phyloP scores from a whole-genome alignment of 805 yeast genomes.

The Millerozyma miso region DNA sequence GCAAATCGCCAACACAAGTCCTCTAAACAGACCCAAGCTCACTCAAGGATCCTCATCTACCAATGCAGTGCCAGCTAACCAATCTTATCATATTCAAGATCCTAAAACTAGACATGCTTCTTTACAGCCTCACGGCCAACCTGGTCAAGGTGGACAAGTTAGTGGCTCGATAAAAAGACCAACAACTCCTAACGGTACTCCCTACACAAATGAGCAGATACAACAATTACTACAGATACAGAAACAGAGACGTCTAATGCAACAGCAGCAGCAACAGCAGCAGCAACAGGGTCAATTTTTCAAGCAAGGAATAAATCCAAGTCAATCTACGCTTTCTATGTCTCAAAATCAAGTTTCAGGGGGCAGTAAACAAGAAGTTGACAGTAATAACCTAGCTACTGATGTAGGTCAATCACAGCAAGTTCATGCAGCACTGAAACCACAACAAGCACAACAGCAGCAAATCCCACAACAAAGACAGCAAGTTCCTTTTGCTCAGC shows the following conservation, averaged over 20 bases:
- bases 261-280: slow-evolving; percentile 39
- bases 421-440: not conserved
- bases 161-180: slow-evolving; percentile 25
- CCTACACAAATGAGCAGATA: slow-evolving; percentile 57
- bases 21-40: not conserved
- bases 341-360: slow-evolving; percentile 1
- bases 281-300: slow-evolving; percentile 29
- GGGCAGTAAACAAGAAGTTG: slow-evolving; percentile 2
- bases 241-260: slow-evolving; percentile 46
- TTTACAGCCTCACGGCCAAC: slow-evolving; percentile 4
- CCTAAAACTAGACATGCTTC: slow-evolving; percentile 1
- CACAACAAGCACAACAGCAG: slow-evolving; percentile 2
- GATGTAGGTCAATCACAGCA: not conserved
- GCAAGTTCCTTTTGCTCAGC: slow-evolving; percentile 12
- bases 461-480: slow-evolving; percentile 3
- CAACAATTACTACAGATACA: slow-evolving; percentile 53
- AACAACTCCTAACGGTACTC: slow-evolving; percentile 52
- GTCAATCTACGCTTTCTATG: not conserved
- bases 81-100: not conserved
- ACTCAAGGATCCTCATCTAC: slow-evolving; percentile 2
- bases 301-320: slow-evolving; percentile 10
- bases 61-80: slow-evolving; percentile 1
- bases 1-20: not conserved
- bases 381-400: not conserved
- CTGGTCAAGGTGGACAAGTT: not conserved